Evolutionary conservation across 208 protist genomes (phyloP), one percentile per base, ranked within the genome.

Genomic region (Crithidia fasciculata): DNA sequence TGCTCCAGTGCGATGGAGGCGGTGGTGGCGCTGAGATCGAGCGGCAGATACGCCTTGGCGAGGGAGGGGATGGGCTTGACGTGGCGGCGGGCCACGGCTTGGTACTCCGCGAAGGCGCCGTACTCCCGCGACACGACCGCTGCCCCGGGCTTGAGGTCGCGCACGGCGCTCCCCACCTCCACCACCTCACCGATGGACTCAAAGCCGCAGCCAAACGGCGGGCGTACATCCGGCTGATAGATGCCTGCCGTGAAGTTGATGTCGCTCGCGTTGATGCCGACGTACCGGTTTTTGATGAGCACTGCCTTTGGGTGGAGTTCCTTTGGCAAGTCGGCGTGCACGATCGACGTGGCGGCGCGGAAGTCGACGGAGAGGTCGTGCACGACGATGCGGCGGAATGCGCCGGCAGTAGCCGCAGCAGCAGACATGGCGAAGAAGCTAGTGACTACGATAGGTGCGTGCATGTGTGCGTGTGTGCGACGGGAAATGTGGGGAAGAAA

Each of bases 231-330:
- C 2, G 90, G 90, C 71, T 86, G 80, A 78, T 97, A 97, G 16
- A 82, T 81, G 49, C 92, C 92, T 3, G 90, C 86, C 2, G 90
- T 90, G 71, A 92, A 97, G 80, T 97, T 97, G 75, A 97, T 82
- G 65, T 97, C 92, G 57, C 92, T 97, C 6, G 92, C 92, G 67
- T 97, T 97, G 72, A 97, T 93, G 61, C 92, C 92, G 13, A 93
- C 78, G 74, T 83, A 97, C 6, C 58, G 67, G 74, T 95, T 95
- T 37, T 81, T 84, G 28, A 97, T 87, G 37, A 97, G 72, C 39
- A 97, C 44, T 47, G 91, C 85, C 9, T 86, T 93, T 2, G 86
- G 80, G 65, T 83, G 78, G 5, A 97, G 47, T 18, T 56, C 41
- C n/a, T 47, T 13, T 3, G 90, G 83, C 15, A 92, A 69, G 2